Evolutionary conservation across 805 yeast genomes (phyloP).

Genomic region (Candida gorgasii): DNA sequence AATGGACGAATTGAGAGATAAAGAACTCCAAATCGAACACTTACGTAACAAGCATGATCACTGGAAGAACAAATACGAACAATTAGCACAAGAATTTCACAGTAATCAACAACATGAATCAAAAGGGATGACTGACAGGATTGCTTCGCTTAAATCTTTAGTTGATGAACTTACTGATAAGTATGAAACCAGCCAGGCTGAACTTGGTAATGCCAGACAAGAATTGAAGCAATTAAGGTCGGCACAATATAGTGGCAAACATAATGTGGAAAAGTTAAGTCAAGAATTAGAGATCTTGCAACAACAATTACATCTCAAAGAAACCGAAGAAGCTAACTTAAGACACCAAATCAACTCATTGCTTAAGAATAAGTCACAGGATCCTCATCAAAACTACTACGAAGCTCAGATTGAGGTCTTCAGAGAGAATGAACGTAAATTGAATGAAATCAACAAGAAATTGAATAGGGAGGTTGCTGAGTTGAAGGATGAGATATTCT

Average conservation of each 20-base stretch:
- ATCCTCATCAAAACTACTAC: constrained; percentile 18
- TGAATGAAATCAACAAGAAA: constrained; percentile 19
- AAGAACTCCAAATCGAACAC: constrained; percentile 20
- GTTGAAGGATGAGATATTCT: constrained; percentile 25
- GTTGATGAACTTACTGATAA: constrained; percentile 16
- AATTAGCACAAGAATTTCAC: constrained; percentile 8
- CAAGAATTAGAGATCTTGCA: constrained; percentile 17
- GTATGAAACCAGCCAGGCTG: constrained; percentile 13
- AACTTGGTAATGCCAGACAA: constrained; percentile 15
- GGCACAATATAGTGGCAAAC: constrained; percentile 12
- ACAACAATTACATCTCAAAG: constrained; percentile 24
- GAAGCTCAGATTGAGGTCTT: constrained; percentile 26
- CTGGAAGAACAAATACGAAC: constrained; percentile 16
- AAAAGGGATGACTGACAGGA: constrained; percentile 6
- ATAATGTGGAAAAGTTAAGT: constrained; percentile 16
- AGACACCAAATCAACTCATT: constrained; percentile 25
- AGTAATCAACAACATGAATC: constrained; percentile 3
- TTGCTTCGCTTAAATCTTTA: constrained; percentile 16
- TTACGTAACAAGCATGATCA: constrained; percentile 10
- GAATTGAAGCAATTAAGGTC: constrained; percentile 16
- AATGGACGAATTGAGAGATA: constrained; percentile 7
- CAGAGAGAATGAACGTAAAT: constrained; percentile 20
- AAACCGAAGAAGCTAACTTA: constrained; percentile 22
- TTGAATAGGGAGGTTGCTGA: constrained; percentile 30
- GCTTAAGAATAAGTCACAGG: constrained; percentile 19